Conservation (phyloP, 2,329 filamentous ascomycete species). For the Capronia americana region DNA sequence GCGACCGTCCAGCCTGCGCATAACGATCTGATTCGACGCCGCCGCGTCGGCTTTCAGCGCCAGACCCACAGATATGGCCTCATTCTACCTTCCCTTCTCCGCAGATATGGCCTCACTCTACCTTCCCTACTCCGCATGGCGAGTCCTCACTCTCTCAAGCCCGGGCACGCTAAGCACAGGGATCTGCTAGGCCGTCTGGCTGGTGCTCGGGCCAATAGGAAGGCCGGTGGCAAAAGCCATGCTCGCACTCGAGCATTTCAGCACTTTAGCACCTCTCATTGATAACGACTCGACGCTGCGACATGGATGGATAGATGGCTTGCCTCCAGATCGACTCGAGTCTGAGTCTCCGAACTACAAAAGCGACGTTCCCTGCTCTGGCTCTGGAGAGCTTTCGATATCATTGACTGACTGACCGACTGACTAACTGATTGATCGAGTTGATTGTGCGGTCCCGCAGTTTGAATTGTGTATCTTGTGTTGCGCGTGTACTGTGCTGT, state of each 20-base stretch:
- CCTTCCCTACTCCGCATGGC: slow-evolving; percentile 8
- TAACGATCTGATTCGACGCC: slow-evolving; percentile 12
- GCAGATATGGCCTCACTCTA: slow-evolving; percentile 2
- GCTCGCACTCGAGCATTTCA: neutral
- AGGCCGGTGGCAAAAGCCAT: neutral
- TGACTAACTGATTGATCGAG: neutral
- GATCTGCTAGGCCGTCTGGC: neutral
- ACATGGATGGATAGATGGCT: neutral
- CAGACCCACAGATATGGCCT: slow-evolving; percentile 2
- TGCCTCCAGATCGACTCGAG: neutral
- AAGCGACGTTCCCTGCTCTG: neutral
- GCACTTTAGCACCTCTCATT: neutral
- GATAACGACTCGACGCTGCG: neutral
- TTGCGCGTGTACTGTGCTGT: neutral
- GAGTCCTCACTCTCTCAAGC: too few relatives aligned
- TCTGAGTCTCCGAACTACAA: neutral
- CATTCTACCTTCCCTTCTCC: slow-evolving; percentile 7
- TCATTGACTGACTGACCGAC: neutral
- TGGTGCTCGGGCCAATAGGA: neutral
- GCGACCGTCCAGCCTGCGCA: slow-evolving; percentile 4
- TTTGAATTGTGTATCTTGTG: neutral
- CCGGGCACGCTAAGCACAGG: neutral
- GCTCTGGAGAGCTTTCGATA: neutral
- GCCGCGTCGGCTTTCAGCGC: slow-evolving; percentile 13
- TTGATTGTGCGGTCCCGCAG: too few relatives aligned